phyloP scores from a whole-genome alignment of 192 early-diverging fungal species.

The Ambispora gerdemannii region DNA sequence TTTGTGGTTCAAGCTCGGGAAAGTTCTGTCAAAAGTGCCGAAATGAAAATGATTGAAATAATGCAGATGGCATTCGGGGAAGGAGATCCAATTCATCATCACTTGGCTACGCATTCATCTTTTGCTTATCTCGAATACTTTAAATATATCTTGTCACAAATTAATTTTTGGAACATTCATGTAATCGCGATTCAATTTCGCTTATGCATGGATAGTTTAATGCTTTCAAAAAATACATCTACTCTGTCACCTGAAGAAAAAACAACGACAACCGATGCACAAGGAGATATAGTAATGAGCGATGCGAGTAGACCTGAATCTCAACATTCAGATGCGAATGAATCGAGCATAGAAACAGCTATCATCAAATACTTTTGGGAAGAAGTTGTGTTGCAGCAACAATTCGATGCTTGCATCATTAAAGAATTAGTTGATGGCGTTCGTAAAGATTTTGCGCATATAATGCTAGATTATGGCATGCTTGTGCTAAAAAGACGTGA shows the following conservation, averaged over 20 bases:
- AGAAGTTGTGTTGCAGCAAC: conserved; percentile 7
- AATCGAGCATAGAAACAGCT: not conserved
- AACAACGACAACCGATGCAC: not conserved
- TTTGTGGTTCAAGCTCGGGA: conserved; percentile 13
- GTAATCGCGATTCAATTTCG: conserved; percentile 15
- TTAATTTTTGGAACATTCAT: conserved; percentile 24
- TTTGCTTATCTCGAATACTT: conserved; percentile 5
- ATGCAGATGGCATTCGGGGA: not conserved
- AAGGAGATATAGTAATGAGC: not conserved
- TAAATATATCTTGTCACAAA: conserved; percentile 7
- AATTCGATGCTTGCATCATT: not conserved
- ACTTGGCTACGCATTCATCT: not conserved
- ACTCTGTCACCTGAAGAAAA: not conserved
- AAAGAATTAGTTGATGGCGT: conserved; percentile 11
- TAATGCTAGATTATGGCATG: conserved; percentile 12
- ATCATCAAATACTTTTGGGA: conserved; percentile 26
- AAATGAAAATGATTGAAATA: conserved; percentile 13
- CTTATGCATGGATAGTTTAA: conserved; percentile 14
- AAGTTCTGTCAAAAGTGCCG: not conserved
- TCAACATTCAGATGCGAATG: not conserved
- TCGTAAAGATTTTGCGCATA: conserved; percentile 5
- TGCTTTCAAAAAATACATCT: not conserved
- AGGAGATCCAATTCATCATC: not conserved
- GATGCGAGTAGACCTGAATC: not conserved
- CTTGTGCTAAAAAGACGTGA: not conserved